Percentiles rank a stretch among this genome's conserved stretches.
Evolutionary conservation across 2,329 filamentous ascomycete species (phyloP).

Genomic region (Fusarium sp.): DNA sequence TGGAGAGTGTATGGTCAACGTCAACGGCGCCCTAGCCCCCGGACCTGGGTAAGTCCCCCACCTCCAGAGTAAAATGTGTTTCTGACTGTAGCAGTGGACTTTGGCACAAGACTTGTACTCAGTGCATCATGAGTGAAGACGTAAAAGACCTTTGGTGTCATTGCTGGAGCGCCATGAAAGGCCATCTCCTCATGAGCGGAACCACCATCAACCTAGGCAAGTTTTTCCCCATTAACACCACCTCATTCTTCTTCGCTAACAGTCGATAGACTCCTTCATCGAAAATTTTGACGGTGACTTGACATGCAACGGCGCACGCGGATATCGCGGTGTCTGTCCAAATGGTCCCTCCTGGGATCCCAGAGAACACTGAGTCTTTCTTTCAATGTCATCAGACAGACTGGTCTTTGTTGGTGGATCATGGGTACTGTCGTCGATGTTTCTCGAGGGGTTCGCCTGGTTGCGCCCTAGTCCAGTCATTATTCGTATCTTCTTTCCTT

Average conservation of each 20-base stretch:
- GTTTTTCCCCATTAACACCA: not conserved
- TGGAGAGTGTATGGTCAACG: conserved; percentile 31
- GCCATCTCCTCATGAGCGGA: not conserved
- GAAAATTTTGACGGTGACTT: conserved; percentile 25
- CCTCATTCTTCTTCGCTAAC: not conserved
- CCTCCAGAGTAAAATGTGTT: not conserved
- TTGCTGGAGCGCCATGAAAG: conserved; percentile 11
- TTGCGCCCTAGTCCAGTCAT: not conserved
- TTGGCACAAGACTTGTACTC: conserved; percentile 26
- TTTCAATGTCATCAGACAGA: not conserved
- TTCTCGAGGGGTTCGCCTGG: not conserved
- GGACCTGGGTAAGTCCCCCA: conserved; percentile 1
- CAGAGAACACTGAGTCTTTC: not conserved
- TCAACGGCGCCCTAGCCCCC: conserved; percentile 14
- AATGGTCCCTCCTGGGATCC: not conserved
- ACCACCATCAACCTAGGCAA: conserved; percentile 21
- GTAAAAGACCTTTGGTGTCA: conserved; percentile 12
- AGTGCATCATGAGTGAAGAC: conserved; percentile 11
- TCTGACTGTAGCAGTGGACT: conserved; percentile 19
- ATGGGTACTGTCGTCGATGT: not conserved
- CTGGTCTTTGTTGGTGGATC: not conserved
- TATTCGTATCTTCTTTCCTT: not conserved
- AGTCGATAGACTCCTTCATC: conserved; percentile 20
- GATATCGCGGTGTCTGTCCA: conserved; percentile 22
- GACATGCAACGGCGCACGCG: conserved; percentile 18